phyloP scores from a whole-genome alignment of 2,329 filamentous ascomycete genomes.

The Penicillium vulpinum region DNA sequence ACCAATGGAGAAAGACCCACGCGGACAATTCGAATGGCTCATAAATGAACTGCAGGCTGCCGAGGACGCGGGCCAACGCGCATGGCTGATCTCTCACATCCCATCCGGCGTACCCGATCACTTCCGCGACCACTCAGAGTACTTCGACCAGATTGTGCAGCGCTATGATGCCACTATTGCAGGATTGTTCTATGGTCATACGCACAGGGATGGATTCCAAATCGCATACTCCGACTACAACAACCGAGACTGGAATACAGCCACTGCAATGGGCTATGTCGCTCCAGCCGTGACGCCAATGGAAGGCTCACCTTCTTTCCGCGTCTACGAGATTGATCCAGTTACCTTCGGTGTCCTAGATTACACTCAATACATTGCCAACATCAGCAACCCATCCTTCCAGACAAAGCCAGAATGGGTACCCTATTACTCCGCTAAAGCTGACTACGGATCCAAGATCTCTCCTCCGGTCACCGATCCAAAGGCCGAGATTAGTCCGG shows the following conservation, averaged over 20 bases:
- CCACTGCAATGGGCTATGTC: constrained; percentile 55
- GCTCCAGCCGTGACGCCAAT: constrained; percentile 57
- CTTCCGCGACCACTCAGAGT: constrained; percentile 55
- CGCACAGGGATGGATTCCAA: constrained; percentile 59
- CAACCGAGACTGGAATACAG: constrained; percentile 44
- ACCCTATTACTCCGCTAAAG: constrained; percentile 59
- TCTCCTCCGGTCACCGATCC: constrained; percentile 44
- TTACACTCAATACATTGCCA: constrained; percentile 55
- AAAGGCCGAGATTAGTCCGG: constrained; percentile 52
- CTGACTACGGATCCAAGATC: constrained; percentile 52
- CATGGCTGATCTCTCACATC: constrained; percentile 61
- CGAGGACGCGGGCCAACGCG: constrained; percentile 54
- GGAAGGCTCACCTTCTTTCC: constrained; percentile 58
- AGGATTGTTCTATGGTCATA: constrained; percentile 60
- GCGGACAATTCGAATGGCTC: constrained; percentile 56
- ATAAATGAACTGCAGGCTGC: constrained; percentile 55
- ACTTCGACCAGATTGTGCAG: constrained; percentile 56
- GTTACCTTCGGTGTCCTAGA: constrained; percentile 59
- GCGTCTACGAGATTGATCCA: constrained; percentile 60
- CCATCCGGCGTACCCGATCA: constrained; percentile 53
- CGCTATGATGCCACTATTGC: constrained; percentile 57
- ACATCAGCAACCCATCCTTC: constrained; percentile 50
- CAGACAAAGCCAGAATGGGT: constrained; percentile 54
- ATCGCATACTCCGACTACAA: constrained; percentile 55
- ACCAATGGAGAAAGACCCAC: constrained; percentile 53